phyloP scores from a whole-genome alignment of 257 asterid species.

The Ophiorrhiza pumila region DNA sequence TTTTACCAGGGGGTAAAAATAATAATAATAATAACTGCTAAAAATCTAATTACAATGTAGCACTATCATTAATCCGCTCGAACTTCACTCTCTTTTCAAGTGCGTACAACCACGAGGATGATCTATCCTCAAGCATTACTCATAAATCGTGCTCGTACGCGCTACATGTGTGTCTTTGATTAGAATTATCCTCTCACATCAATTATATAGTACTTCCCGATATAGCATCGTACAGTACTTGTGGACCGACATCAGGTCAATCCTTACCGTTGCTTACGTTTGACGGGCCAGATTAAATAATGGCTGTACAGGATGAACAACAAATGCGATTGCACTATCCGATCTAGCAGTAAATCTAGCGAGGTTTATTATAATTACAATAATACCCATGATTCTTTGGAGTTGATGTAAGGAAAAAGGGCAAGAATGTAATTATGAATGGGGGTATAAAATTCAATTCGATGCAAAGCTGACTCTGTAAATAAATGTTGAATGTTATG shows the following conservation, averaged over 20 bases:
- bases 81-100: not conserved
- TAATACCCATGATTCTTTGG: not conserved
- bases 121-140: not conserved
- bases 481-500: too few species aligned
- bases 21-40: slow-evolving; percentile 1
- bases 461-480: too few species aligned
- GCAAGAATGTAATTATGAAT: too few species aligned
- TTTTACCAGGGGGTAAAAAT: too few species aligned
- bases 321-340: not conserved
- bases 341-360: slow-evolving; percentile 25
- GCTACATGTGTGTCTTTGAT: not conserved
- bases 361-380: not conserved
- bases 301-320: slow-evolving; percentile 15
- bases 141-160: not conserved
- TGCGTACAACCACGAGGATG: not conserved
- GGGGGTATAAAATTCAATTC: too few species aligned
- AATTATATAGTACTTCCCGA: slow-evolving; percentile 24
- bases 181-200: not conserved
- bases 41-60: not conserved
- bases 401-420: not conserved
- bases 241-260: slow-evolving; percentile 24
- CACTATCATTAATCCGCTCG: not conserved
- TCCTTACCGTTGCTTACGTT: slow-evolving; percentile 29
- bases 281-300: slow-evolving; percentile 24
- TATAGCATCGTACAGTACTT: slow-evolving; percentile 8